A percentile compares a stretch with the other conserved stretches of the same genome.
These are phyloP conservation scores for Centrapalus pauciflorus DNA, from an alignment of 129 eudicot genomes.

Conservation along the genomic window DNA sequence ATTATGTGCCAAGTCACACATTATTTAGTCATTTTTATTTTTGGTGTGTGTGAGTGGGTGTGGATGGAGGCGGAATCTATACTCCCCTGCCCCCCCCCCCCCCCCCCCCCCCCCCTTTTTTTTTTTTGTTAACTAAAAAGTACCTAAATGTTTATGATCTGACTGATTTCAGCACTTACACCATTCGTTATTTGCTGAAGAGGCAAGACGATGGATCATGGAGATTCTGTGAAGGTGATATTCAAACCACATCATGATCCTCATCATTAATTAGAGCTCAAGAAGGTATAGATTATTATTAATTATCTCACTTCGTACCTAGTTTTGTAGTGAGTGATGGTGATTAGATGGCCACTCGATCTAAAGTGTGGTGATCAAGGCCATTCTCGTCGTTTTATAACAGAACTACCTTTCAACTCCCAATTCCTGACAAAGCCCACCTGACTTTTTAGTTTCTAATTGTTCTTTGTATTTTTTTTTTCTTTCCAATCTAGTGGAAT, in stretches of 20 bases:
- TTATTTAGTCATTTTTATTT: no score
- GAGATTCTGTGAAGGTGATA: conserved; percentile 76
- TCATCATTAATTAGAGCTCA: neutral
- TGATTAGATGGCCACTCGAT: conserved; percentile 11
- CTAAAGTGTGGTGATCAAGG: conserved; percentile 3
- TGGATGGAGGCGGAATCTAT: no score
- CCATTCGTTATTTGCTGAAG: conserved; percentile 65
- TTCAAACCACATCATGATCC: conserved; percentile 48
- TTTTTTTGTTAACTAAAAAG: no score
- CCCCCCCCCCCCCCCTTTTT: no score
- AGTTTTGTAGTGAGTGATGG: conserved; percentile 3
- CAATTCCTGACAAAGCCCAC: neutral
- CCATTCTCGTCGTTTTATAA: neutral
- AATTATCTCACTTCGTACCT: conserved; percentile 1
- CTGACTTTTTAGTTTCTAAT: conserved; percentile 6
- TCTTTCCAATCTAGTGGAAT: conserved; percentile 4
- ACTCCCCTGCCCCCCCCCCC: no score
- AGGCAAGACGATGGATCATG: conserved; percentile 81
- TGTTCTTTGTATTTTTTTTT: neutral
- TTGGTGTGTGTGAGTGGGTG: no score
- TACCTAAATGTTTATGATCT: neutral
- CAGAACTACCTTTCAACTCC: neutral
- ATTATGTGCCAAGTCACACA: no score
- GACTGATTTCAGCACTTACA: conserved; percentile 61
- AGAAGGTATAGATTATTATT: conserved; percentile 14